Conservation (phyloP, 257 asterid genomes). For the Coffea canephora region DNA sequence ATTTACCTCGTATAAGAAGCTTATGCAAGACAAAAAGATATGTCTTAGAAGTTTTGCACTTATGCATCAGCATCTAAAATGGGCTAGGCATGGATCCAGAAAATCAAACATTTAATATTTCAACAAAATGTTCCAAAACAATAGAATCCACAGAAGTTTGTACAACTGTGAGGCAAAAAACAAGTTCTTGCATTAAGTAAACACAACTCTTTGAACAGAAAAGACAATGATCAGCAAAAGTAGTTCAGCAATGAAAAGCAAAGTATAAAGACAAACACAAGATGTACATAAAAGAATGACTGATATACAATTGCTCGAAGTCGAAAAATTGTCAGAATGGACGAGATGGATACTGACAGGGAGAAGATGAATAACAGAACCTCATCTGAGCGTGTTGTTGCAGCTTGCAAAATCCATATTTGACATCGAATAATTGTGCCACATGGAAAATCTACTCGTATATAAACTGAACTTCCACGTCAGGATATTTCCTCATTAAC, state of each 20-base stretch:
- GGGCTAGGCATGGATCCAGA: not conserved
- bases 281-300: conserved; percentile 16
- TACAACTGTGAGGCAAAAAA: not conserved
- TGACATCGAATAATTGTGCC: not conserved
- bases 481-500: conserved; percentile 70
- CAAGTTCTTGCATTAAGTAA: not conserved
- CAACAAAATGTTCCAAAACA: not conserved
- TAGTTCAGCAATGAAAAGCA: not conserved
- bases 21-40: not conserved
- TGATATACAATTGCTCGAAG: conserved; percentile 12
- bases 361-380: conserved; percentile 11
- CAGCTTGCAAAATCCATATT: conserved; percentile 10
- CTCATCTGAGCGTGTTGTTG: conserved; percentile 16
- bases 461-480: conserved; percentile 75
- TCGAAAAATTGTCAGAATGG: conserved; percentile 15
- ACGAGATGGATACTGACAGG: conserved; percentile 4
- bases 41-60: not conserved
- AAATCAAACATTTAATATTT: not conserved
- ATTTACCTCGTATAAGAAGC: not conserved
- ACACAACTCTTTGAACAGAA: not conserved
- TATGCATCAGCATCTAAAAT: not conserved
- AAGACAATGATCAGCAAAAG: not conserved
- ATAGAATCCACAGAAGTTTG: not conserved
- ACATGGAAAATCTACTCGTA: conserved; percentile 47
- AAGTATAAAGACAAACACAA: conserved; percentile 1